Evolutionary conservation across 1,284 basidiomycete genomes (phyloP).

Genomic region (Chalciporus sp.): DNA sequence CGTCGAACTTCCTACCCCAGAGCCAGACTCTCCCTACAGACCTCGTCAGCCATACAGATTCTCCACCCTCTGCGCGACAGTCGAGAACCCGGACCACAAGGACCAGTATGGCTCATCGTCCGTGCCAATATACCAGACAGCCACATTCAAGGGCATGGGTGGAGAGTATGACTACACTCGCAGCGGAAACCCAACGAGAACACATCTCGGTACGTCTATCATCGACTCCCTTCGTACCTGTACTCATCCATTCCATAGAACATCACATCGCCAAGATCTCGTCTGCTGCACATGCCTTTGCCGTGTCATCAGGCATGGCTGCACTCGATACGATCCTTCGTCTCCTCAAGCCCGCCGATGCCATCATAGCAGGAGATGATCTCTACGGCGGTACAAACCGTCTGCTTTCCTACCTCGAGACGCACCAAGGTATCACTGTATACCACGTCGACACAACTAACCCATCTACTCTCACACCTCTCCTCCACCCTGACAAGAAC

Average conservation of each 20-base stretch:
- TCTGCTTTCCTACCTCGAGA: constrained; percentile 87
- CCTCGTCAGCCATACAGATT: constrained; percentile 76
- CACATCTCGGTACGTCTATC: constrained; percentile 76
- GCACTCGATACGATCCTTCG: constrained; percentile 95
- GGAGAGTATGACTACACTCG: constrained; percentile 94
- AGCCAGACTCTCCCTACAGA: constrained; percentile 70
- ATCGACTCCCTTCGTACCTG: not conserved
- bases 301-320: constrained; percentile 97
- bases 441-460: constrained; percentile 95
- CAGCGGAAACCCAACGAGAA: constrained; percentile 96
- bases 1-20: constrained; percentile 68
- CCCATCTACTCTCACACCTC: constrained; percentile 62
- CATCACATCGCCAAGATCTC: constrained; percentile 96
- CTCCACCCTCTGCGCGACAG: constrained; percentile 88
- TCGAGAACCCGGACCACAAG: constrained; percentile 85
- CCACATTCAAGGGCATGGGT: constrained; percentile 96
- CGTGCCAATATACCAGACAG: constrained; percentile 96
- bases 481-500: constrained; percentile 72
- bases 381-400: constrained; percentile 98
- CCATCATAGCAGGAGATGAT: constrained; percentile 96
- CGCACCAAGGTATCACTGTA: constrained; percentile 87
- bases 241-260: constrained; percentile 52
- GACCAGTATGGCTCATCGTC: constrained; percentile 96
- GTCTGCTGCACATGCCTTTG: constrained; percentile 84
- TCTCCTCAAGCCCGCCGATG: constrained; percentile 91